Conservation (phyloP, 495 filamentous ascomycete species). For the Monascus purpureus region DNA sequence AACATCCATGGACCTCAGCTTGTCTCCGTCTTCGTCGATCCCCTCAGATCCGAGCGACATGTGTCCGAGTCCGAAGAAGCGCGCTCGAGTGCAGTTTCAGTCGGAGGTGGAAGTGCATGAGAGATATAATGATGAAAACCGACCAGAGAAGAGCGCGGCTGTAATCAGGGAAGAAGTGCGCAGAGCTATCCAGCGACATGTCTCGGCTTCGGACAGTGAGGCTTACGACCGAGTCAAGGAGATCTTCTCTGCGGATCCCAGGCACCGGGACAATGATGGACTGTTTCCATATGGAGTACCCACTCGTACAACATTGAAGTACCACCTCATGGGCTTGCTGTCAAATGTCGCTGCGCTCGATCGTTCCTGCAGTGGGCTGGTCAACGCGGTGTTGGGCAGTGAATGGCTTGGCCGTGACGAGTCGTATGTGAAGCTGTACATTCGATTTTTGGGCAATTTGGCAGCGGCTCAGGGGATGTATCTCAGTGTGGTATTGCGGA, state of each 20-base stretch:
- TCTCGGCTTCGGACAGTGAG: conserved; percentile 45
- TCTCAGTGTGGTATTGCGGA: conserved; percentile 49
- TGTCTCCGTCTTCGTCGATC: conserved; percentile 22
- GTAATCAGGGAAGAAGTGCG: conserved; percentile 57
- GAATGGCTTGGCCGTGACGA: conserved; percentile 79
- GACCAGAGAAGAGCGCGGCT: conserved; percentile 39
- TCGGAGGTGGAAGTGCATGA: conserved; percentile 48
- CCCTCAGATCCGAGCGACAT: conserved; percentile 24
- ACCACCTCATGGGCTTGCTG: conserved; percentile 68
- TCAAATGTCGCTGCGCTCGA: conserved; percentile 56
- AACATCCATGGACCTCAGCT: conserved; percentile 23
- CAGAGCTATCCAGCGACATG: conserved; percentile 56
- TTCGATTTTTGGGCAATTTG: conserved; percentile 66
- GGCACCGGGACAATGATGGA: conserved; percentile 27
- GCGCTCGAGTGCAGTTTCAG: conserved; percentile 62
- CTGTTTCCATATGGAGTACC: conserved; percentile 22
- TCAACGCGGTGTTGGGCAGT: conserved; percentile 56
- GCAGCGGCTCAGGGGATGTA: conserved; percentile 64
- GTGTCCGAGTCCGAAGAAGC: conserved; percentile 36
- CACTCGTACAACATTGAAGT: conserved; percentile 43
- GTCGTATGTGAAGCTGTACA: conserved; percentile 62
- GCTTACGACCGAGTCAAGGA: conserved; percentile 62
- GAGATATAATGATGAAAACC: conserved; percentile 6
- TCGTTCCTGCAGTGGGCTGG: conserved; percentile 57
- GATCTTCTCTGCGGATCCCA: conserved; percentile 40